Conservation (phyloP, 495 filamentous ascomycete species). For the Lichina pygmaea region DNA sequence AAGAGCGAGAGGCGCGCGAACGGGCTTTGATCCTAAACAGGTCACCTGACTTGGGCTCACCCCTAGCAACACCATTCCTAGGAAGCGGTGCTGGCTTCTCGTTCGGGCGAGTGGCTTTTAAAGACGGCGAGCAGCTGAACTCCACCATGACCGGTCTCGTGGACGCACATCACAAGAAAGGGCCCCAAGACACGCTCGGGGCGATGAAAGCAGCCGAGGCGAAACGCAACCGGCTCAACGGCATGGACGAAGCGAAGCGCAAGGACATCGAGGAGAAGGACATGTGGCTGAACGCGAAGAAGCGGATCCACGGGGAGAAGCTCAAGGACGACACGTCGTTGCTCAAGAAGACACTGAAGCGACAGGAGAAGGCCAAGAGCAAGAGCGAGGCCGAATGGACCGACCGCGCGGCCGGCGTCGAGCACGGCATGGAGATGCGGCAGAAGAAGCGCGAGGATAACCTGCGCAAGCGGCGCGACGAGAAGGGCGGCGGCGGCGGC, state of each 20-base stretch:
- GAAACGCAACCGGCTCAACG: constrained; percentile 38
- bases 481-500: constrained; percentile 23
- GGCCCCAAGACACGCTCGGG: constrained; percentile 54
- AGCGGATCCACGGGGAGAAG: constrained; percentile 70
- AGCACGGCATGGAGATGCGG: constrained; percentile 44
- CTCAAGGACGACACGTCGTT: constrained; percentile 70
- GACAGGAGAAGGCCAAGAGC: constrained; percentile 68
- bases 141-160: constrained; percentile 33
- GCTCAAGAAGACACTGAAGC: constrained; percentile 83
- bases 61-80: not conserved
- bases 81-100: constrained; percentile 30
- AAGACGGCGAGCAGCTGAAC: constrained; percentile 54
- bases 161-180: constrained; percentile 33
- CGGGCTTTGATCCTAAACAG: constrained; percentile 27
- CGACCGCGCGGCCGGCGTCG: constrained; percentile 49
- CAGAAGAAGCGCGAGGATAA: constrained; percentile 82
- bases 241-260: constrained; percentile 48
- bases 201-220: constrained; percentile 40
- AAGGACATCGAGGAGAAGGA: constrained; percentile 81
- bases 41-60: constrained; percentile 5
- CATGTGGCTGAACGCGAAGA: constrained; percentile 71
- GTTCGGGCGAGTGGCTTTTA: constrained; percentile 69
- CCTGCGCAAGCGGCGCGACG: constrained; percentile 56
- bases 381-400: constrained; percentile 80
- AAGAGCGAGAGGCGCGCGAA: constrained; percentile 37